phyloP scores from a whole-genome alignment of 2,329 filamentous ascomycete species.

The Huntiella bhutanensis region DNA sequence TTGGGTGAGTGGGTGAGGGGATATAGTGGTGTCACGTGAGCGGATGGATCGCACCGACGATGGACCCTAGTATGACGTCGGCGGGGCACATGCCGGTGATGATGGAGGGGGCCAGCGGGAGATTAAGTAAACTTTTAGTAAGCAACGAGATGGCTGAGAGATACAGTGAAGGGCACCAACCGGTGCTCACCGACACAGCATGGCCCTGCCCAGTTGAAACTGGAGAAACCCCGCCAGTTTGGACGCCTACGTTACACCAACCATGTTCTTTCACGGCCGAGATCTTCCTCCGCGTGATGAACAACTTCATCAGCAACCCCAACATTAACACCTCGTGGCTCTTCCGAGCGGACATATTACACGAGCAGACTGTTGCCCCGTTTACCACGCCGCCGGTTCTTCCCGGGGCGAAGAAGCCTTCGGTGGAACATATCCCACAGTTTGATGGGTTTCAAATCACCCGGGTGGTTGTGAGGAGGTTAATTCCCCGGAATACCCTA shows the following conservation, averaged over 20 bases:
- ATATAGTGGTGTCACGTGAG: no score
- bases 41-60: no score
- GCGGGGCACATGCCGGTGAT: no score
- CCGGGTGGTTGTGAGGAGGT: conserved; percentile 41
- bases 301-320: conserved; percentile 58
- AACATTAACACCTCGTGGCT: conserved; percentile 64
- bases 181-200: conserved; percentile 1
- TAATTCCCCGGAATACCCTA: conserved; percentile 66
- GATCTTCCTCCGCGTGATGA: conserved; percentile 48
- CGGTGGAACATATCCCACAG: conserved; percentile 5
- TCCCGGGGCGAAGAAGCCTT: background rate
- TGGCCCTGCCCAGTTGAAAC: no score
- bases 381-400: background rate
- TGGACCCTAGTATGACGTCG: no score
- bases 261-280: conserved; percentile 42
- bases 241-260: conserved; percentile 37
- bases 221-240: conserved; percentile 15
- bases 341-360: conserved; percentile 56
- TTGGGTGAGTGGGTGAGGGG: no score
- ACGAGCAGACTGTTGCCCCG: conserved; percentile 23
- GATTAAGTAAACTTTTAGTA: no score
- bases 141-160: conserved; percentile 3
- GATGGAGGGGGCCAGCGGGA: no score
- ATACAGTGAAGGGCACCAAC: background rate
- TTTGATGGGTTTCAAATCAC: conserved; percentile 24